Conservation (phyloP, 2,329 filamentous ascomycete genomes). For the Talaromyces albobiverticillius region DNA sequence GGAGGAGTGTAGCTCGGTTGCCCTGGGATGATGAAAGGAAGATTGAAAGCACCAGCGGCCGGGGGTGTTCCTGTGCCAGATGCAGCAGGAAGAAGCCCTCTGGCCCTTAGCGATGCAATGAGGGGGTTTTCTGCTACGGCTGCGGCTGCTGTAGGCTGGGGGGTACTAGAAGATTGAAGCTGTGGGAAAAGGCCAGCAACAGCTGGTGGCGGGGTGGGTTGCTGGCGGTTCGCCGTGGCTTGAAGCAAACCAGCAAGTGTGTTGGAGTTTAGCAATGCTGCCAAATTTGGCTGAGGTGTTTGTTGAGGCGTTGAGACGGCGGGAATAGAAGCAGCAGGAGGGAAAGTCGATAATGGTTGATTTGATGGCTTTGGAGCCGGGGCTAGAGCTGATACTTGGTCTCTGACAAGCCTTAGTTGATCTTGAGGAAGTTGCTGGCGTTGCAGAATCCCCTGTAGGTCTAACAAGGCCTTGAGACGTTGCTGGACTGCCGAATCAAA, state of each 20-base stretch:
- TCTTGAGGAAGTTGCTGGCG: conserved; percentile 74
- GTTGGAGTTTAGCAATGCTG: conserved; percentile 37
- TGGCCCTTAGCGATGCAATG: conserved; percentile 65
- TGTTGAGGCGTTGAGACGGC: conserved; percentile 27
- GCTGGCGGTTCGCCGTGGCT: conserved; percentile 39
- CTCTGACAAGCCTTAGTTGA: conserved; percentile 79
- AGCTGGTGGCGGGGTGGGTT: conserved; percentile 46
- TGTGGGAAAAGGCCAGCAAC: conserved; percentile 45
- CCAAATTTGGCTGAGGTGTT: conserved; percentile 29
- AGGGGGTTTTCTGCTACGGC: conserved; percentile 56
- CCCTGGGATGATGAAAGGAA: conserved; percentile 41
- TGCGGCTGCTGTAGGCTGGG: conserved; percentile 43
- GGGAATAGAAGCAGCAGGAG: conserved; percentile 14
- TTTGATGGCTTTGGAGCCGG: conserved; percentile 43
- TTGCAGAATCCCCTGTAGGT: conserved; percentile 77
- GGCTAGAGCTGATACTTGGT: conserved; percentile 75
- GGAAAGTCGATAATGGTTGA: conserved; percentile 12
- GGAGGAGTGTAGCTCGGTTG: conserved; percentile 36
- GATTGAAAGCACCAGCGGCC: conserved; percentile 36
- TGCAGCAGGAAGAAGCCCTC: conserved; percentile 60
- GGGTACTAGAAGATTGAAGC: conserved; percentile 59
- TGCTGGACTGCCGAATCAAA: conserved; percentile 73
- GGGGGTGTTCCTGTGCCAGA: conserved; percentile 31
- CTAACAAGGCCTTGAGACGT: conserved; percentile 78
- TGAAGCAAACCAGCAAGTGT: conserved; percentile 46